These are phyloP conservation scores for Russula vinacea DNA, from an alignment of 768 basidiomycete species.

Conservation along the genomic window DNA sequence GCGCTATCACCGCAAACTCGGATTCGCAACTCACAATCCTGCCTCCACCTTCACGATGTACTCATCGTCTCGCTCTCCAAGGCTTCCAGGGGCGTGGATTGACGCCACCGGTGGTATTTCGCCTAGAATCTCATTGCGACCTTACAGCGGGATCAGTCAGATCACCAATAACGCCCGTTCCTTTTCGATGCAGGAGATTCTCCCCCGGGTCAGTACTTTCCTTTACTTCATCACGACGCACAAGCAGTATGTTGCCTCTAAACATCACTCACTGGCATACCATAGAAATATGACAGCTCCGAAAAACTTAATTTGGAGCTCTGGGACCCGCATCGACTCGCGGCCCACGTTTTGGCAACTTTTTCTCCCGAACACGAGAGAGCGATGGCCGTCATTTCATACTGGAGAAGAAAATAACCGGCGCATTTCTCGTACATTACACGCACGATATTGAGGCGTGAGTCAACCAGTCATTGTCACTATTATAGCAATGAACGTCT, in stretches of 20 bases:
- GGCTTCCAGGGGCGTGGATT: not conserved
- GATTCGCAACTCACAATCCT: not conserved
- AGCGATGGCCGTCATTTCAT: not conserved
- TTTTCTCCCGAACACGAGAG: not conserved
- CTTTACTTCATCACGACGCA: not conserved
- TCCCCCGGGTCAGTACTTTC: not conserved
- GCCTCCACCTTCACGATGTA: too few relatives aligned
- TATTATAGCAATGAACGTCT: not conserved
- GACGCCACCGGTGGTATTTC: not conserved
- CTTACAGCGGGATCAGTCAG: not conserved
- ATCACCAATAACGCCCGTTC: not conserved
- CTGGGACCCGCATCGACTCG: constrained; percentile 3
- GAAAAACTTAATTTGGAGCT: not conserved
- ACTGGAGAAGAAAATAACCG: not conserved
- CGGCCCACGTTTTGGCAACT: not conserved
- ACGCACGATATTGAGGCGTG: not conserved
- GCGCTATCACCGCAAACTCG: not conserved
- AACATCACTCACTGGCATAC: not conserved
- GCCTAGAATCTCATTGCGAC: not conserved
- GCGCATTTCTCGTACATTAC: not conserved
- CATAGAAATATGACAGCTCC: not conserved
- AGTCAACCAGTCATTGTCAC: not conserved
- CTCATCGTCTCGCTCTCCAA: not conserved
- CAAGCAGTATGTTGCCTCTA: too few relatives aligned
- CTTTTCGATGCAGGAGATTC: not conserved